Evolutionary conservation across 495 filamentous ascomycete genomes (phyloP).

Genomic region (Lichenothelia convexa): DNA sequence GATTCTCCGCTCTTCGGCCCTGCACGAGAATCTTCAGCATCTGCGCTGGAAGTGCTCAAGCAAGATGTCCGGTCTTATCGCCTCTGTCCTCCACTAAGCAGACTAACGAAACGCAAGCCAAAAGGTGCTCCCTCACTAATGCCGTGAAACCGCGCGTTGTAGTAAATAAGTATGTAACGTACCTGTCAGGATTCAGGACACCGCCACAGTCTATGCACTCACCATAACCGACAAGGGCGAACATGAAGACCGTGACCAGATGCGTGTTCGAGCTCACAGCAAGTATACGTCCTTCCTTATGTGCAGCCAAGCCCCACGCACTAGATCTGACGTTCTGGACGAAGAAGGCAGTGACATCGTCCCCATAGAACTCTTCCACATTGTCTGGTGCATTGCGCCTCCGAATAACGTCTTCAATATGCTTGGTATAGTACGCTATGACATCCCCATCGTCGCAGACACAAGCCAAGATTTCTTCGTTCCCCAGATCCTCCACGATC

Average conservation of each 20-base stretch:
- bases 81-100: too few species aligned
- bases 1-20: slow-evolving; percentile 3
- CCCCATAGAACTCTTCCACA: background rate
- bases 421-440: slow-evolving; percentile 53
- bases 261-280: slow-evolving; percentile 60
- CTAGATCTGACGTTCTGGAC: slow-evolving; percentile 54
- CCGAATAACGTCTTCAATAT: slow-evolving; percentile 30
- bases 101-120: too few species aligned
- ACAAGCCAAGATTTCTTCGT: slow-evolving; percentile 59
- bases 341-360: slow-evolving; percentile 38
- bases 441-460: slow-evolving; percentile 83
- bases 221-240: slow-evolving; percentile 35
- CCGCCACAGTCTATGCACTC: too few species aligned
- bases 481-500: slow-evolving; percentile 59
- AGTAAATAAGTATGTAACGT: too few species aligned
- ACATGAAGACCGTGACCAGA: slow-evolving; percentile 52
- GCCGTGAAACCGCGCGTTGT: too few species aligned
- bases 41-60: too few species aligned
- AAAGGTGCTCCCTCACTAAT: too few species aligned
- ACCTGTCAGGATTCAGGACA: background rate
- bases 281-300: slow-evolving; percentile 57
- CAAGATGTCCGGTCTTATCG: too few species aligned
- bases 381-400: slow-evolving; percentile 12
- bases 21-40: too few species aligned
- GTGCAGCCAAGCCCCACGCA: slow-evolving; percentile 82